Percentiles rank a stretch among this genome's conserved stretches.
Evolutionary conservation across 2,329 filamentous ascomycete species (phyloP).

Genomic region (Gnomoniopsis smithogilvyi): DNA sequence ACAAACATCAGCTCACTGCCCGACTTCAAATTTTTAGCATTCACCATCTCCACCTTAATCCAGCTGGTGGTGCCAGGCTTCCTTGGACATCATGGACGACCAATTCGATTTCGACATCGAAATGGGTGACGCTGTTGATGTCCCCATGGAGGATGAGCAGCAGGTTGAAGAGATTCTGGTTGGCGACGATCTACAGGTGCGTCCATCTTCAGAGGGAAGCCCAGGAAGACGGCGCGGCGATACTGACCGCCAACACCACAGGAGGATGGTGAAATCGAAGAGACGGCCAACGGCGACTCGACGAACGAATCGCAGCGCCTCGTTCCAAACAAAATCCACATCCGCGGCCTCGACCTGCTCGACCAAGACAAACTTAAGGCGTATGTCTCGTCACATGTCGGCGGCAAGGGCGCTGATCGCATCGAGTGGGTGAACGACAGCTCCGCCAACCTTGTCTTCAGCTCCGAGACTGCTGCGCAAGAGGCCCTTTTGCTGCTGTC

Average conservation of each 20-base stretch:
- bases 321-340: slow-evolving; percentile 67
- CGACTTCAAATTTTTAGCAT: neutral
- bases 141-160: slow-evolving; percentile 29
- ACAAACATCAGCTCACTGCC: too few relatives aligned
- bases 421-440: slow-evolving; percentile 96
- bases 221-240: too few relatives aligned
- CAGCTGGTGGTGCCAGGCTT: neutral
- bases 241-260: slow-evolving; percentile 20
- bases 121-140: slow-evolving; percentile 61
- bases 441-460: slow-evolving; percentile 83
- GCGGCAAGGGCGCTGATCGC: slow-evolving; percentile 49
- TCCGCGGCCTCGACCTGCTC: slow-evolving; percentile 78
- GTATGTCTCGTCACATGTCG: slow-evolving; percentile 69
- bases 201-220: slow-evolving; percentile 5
- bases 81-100: slow-evolving; percentile 52
- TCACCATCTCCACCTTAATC: neutral
- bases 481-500: slow-evolving; percentile 55
- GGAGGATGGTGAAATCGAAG: slow-evolving; percentile 40
- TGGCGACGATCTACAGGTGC: slow-evolving; percentile 23
- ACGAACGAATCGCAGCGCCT: slow-evolving; percentile 23
- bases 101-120: slow-evolving; percentile 53
- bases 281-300: slow-evolving; percentile 22
- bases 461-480: slow-evolving; percentile 46
- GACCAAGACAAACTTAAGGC: slow-evolving; percentile 75
- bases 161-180: slow-evolving; percentile 30